phyloP scores from a whole-genome alignment of 1,139 yeast species.

The Magnusiomyces ingens region DNA sequence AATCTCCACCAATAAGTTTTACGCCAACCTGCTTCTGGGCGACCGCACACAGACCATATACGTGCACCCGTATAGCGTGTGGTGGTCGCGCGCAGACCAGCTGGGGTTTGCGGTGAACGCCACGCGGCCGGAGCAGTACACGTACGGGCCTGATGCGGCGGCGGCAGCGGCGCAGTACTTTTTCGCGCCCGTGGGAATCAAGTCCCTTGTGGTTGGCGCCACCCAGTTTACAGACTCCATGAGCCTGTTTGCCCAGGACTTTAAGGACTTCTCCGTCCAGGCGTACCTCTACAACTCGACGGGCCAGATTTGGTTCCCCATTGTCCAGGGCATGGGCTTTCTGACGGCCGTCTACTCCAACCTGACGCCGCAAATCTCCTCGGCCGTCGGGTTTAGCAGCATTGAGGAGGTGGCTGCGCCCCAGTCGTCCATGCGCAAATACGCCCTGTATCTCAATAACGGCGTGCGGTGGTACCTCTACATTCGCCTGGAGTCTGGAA shows the following conservation, averaged over 20 bases:
- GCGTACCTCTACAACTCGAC: slow-evolving; percentile 33
- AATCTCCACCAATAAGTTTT: slow-evolving; percentile 69
- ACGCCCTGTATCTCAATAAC: slow-evolving; percentile 37
- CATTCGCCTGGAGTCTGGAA: slow-evolving; percentile 42
- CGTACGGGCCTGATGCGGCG: slow-evolving; percentile 52
- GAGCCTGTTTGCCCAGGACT: slow-evolving; percentile 18
- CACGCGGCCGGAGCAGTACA: slow-evolving; percentile 49
- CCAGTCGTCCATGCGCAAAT: slow-evolving; percentile 32
- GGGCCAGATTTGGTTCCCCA: slow-evolving; percentile 32
- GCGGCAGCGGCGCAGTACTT: slow-evolving; percentile 31
- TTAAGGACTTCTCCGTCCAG: slow-evolving; percentile 47
- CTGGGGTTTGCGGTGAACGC: slow-evolving; percentile 71
- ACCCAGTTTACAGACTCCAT: slow-evolving; percentile 25
- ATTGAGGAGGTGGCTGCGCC: slow-evolving; percentile 25
- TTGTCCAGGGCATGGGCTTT: slow-evolving; percentile 76
- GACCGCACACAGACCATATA: slow-evolving; percentile 39
- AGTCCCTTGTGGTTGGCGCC: slow-evolving; percentile 32
- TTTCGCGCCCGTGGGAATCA: slow-evolving; percentile 36
- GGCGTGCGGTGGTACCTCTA: slow-evolving; percentile 55
- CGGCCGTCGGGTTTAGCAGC: slow-evolving; percentile 48
- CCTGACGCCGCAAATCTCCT: slow-evolving; percentile 47
- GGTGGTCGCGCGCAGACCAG: slow-evolving; percentile 17
- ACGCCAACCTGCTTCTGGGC: slow-evolving; percentile 67
- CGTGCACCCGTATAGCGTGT: no score
- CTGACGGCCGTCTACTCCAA: slow-evolving; percentile 54